phyloP scores from a whole-genome alignment of 169 alveolate genomes.

The Babesia bovis region DNA sequence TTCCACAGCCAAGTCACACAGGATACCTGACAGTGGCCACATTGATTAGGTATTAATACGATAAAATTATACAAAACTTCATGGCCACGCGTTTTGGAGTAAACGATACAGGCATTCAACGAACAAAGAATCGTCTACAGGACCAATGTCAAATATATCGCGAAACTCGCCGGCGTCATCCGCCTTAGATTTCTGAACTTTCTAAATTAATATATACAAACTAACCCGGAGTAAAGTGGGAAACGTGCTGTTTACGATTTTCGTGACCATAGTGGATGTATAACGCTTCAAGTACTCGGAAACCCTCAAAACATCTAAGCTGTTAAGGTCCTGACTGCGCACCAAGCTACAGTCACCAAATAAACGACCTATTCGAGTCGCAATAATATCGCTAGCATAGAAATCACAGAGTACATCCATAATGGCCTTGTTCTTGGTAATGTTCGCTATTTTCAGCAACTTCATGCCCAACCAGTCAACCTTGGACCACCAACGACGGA shows the following conservation, averaged over 20 bases:
- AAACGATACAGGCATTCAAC: constrained; percentile 3
- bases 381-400: constrained; percentile 30
- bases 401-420: constrained; percentile 23
- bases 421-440: constrained; percentile 36
- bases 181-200: not conserved
- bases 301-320: constrained; percentile 14
- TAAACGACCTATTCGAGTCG: constrained; percentile 12
- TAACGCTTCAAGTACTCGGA: constrained; percentile 19
- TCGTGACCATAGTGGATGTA: constrained; percentile 22
- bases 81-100: constrained; percentile 25
- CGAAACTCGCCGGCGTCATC: constrained; percentile 7
- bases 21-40: constrained; percentile 69
- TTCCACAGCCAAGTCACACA: constrained; percentile 60
- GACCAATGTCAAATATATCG: constrained; percentile 2
- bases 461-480: constrained; percentile 60
- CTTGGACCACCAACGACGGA: constrained; percentile 39
- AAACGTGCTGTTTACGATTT: constrained; percentile 14
- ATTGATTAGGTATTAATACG: constrained; percentile 1
- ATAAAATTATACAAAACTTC: not conserved
- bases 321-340: not conserved
- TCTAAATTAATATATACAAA: not conserved
- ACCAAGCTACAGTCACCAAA: constrained; percentile 1
- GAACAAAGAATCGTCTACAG: constrained; percentile 16
- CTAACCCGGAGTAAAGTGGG: constrained; percentile 7
- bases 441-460: constrained; percentile 41